phyloP scores from a whole-genome alignment of 768 basidiomycete species.

The Gloeopeniophorella convolvens region DNA sequence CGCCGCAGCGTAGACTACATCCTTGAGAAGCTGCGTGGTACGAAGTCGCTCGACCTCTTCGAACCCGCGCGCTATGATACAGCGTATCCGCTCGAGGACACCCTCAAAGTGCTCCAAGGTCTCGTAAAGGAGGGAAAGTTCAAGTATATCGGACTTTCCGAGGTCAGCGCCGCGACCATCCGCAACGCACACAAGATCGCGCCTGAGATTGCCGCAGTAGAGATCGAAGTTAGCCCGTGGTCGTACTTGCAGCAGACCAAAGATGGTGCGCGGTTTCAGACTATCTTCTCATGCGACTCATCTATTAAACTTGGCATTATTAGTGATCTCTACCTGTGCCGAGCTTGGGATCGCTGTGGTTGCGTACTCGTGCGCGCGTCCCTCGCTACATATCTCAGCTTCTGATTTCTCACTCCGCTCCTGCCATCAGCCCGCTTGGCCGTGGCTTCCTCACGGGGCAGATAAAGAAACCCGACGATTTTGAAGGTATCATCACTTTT shows the following conservation, averaged over 20 bases:
- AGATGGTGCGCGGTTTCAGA: conserved; percentile 28
- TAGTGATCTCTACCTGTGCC: conserved; percentile 45
- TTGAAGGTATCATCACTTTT: conserved; percentile 23
- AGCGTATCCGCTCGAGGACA: conserved; percentile 40
- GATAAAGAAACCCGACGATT: conserved; percentile 34
- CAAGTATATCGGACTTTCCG: conserved; percentile 53
- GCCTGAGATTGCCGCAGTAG: conserved; percentile 46
- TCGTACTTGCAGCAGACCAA: conserved; percentile 47
- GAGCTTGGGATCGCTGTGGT: conserved; percentile 54
- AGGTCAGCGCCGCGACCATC: conserved; percentile 45
- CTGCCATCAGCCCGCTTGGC: conserved; percentile 42
- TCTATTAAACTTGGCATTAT: background rate
- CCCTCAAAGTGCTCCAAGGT: conserved; percentile 35
- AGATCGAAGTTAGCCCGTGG: conserved; percentile 65
- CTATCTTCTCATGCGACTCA: background rate
- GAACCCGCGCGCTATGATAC: conserved; percentile 44
- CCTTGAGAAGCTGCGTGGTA: conserved; percentile 40
- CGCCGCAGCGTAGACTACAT: conserved; percentile 42
- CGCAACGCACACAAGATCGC: conserved; percentile 39
- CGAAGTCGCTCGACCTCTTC: conserved; percentile 56
- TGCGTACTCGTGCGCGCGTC: conserved; percentile 48
- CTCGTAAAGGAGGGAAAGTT: conserved; percentile 51
- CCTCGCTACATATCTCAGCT: background rate
- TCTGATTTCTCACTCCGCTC: background rate
- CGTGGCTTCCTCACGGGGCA: conserved; percentile 47